Evolutionary conservation across 106 monocot genomes (phyloP), one percentile per base, ranked within the genome.

Genomic region (Narthecium ossifragum): DNA sequence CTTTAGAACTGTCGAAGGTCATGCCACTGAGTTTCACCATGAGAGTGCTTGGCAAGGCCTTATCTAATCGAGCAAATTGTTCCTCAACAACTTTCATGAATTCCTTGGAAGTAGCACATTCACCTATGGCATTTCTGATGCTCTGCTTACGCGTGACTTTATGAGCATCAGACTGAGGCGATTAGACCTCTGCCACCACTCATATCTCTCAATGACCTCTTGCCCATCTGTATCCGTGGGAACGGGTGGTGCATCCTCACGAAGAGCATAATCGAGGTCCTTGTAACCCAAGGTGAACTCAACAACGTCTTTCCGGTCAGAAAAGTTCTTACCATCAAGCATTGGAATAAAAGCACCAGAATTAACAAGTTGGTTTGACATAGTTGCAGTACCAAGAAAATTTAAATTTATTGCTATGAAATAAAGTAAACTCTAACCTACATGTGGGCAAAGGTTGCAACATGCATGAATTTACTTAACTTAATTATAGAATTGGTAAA

Each of bases 151-250:
- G 20, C 45, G 40, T 2, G 38, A 12, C 9, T 51, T 23, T 1
- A 65, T 65, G 22, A 53, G 26, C 22, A 65, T 37, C 15, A 65
- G 5, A 40, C 53, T 65, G 26, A 53, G 21, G 22, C 37, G 38
- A 28, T 65, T 65, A 27, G 65, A 65, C n/a, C 39, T 15, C 53
- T 65, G 38, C 65, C n/a, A n/a, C n/a, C 53, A 65, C 39, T n/a
- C n/a, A n/a, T n/a, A n/a, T n/a, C 26, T 1, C 40, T 66, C 65
- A n/a, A 41, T 54, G 26, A 15, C 6, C 6, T 2, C 32, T 33
- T 33, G 56, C 31, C 27, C 7, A 34, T 28, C 29, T 18, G 5
- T n/a, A 56, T 8, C 18, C 1, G 18, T 56, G 18, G 32, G 2
- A 8, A 56, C 33, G 3, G 33, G 13, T 17, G 56, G 56, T 21